phyloP scores from a whole-genome alignment of 2,329 filamentous ascomycete genomes.

The Penicillium aurantiogriseum region DNA sequence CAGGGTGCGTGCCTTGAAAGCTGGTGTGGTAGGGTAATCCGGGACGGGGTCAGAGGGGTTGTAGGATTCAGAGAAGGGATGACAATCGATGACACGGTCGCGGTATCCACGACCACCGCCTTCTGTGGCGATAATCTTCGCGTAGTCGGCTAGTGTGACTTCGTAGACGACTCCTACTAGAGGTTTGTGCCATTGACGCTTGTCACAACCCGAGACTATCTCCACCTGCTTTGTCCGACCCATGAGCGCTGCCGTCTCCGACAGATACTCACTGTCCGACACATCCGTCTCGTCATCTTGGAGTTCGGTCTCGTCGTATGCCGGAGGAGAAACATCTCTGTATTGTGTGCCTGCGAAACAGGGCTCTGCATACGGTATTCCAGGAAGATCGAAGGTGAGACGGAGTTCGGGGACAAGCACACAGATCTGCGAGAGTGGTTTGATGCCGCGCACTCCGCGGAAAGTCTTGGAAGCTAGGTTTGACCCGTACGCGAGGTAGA shows the following conservation, averaged over 20 bases:
- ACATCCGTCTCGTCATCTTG: slow-evolving; percentile 10
- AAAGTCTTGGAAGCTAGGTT: slow-evolving; percentile 83
- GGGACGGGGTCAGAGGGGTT: slow-evolving; percentile 59
- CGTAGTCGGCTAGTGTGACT: slow-evolving; percentile 78
- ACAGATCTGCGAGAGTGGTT: slow-evolving; percentile 75
- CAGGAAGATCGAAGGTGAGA: slow-evolving; percentile 81
- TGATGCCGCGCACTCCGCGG: slow-evolving; percentile 71
- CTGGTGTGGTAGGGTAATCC: slow-evolving; percentile 57
- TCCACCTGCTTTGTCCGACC: slow-evolving; percentile 12
- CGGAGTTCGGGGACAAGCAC: slow-evolving; percentile 76
- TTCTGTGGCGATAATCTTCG: slow-evolving; percentile 84
- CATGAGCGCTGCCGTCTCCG: slow-evolving; percentile 38
- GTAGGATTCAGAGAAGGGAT: slow-evolving; percentile 58
- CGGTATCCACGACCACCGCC: slow-evolving; percentile 82
- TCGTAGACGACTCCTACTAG: slow-evolving; percentile 95
- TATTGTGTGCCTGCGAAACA: slow-evolving; percentile 82
- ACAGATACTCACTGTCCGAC: slow-evolving; percentile 9
- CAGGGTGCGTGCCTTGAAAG: slow-evolving; percentile 83
- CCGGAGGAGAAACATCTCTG: slow-evolving; percentile 46
- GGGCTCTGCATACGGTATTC: slow-evolving; percentile 81
- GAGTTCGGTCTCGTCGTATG: background rate
- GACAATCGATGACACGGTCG: slow-evolving; percentile 77
- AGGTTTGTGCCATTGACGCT: slow-evolving; percentile 71
- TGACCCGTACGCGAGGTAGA: slow-evolving; percentile 88
- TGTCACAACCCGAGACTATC: slow-evolving; percentile 43